Evolutionary conservation across 164 flowering plant genomes (phyloP).

Genomic region (Stephania cephalantha): DNA sequence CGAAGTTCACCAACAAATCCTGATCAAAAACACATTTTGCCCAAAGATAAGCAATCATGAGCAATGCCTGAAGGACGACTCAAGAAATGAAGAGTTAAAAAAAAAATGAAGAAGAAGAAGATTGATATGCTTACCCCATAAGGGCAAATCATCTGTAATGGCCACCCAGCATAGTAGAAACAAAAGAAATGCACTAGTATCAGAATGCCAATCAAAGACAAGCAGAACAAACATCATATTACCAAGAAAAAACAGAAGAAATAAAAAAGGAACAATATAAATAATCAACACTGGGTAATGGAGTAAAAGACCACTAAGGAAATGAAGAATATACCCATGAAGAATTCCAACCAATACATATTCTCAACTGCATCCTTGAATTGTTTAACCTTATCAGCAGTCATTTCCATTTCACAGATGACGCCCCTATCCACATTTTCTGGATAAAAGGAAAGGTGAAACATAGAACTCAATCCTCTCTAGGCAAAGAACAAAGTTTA

Average conservation of each 20-base stretch:
- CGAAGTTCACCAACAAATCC: conserved; percentile 90
- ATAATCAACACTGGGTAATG: background rate
- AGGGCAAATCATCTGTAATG: conserved; percentile 81
- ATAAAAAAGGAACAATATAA: background rate
- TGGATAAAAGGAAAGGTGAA: conserved; percentile 23
- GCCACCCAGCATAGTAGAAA: conserved; percentile 16
- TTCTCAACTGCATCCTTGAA: conserved; percentile 95
- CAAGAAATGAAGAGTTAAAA: background rate
- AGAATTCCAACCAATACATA: conserved; percentile 94
- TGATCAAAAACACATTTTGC: conserved; percentile 17
- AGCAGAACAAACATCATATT: background rate
- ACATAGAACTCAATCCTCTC: background rate
- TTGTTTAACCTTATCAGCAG: conserved; percentile 69
- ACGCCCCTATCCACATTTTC: conserved; percentile 68
- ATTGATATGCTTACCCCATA: conserved; percentile 71
- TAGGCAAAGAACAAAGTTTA: background rate
- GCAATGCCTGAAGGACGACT: background rate
- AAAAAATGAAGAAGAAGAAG: background rate
- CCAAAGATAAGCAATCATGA: background rate
- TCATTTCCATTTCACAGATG: conserved; percentile 70
- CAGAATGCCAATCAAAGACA: conserved; percentile 9
- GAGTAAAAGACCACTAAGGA: background rate
- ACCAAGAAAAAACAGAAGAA: background rate
- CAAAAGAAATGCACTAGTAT: conserved; percentile 9
- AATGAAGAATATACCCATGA: conserved; percentile 65